Base-by-base conservation (phyloP, 2,329 filamentous ascomycete genomes). In the Aureobasidium mangrovei region DNA sequence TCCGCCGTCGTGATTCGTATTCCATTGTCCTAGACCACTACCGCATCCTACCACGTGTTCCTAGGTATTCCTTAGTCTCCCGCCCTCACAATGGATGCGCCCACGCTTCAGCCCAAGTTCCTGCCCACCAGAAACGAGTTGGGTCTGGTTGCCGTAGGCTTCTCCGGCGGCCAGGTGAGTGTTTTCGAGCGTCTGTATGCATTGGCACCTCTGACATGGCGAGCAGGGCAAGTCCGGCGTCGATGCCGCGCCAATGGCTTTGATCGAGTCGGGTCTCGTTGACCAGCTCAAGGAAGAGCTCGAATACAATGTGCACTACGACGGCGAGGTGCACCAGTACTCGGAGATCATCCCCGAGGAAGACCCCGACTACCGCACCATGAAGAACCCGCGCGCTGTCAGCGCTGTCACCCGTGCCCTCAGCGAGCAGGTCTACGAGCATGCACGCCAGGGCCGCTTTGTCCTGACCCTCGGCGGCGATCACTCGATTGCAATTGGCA, bases 401-500 rank as follows among this genome's bases (percentile, higher is more conserved):
- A 91, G 86, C 60, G 85, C 87, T 56, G 91, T 95, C 45, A 97
- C 89, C 2, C 72, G 84, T 65, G 78, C 82, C 63, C 84, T 98
- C 60, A 84, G 83, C 69, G 75, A 84, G 55, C 88, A 96, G 73
- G 88, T 95, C 48, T 96, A 97, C 76, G 76, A 81, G 60, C 89
- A 97, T 67, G 89, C 91, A 45, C 80, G 78, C 61, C 76, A 86
- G 60, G 93, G 93, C 33, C 84, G 91, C 57, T 83, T 95, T 69
- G 90, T 95, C 1, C 79, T 98, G 55, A 98, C 93, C 0, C 82
- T 98, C 7, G 93, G 93, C 55, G 93, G 93, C 53, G 93, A 98
- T 74, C 93, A 98, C 77, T 90, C 85, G 60, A 94, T 98, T 67
- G 93, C 93, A 59, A 94, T 98, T 63, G 93, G 93, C 59, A 95